Base-by-base conservation (phyloP, 768 basidiomycete species). In the Leccinellum luteum region DNA sequence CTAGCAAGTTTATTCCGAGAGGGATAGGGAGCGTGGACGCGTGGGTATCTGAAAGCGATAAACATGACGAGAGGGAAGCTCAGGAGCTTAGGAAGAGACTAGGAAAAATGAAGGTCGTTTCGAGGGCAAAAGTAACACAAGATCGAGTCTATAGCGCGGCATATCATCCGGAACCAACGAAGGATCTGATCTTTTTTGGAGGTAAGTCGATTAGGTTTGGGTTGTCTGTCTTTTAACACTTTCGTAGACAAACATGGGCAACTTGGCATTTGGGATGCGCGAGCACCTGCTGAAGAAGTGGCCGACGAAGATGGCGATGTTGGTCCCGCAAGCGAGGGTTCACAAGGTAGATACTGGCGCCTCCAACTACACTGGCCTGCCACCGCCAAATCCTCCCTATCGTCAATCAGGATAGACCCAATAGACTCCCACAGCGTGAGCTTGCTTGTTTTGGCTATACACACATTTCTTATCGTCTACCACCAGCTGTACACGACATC, bases 171-270 rank as follows among this genome's bases (percentile, higher is more conserved):
- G 90, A 90, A 61, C 76, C 79, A 19, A 81, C 85, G 13, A 91
- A 89, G 64, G 92, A 94, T 70, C 70, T 94, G 13, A 80, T 94
- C n/a, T 92, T 93, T 68, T 90, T 93, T 68, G 92, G 92, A 69
- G 90, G 90, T 87, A 57, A 59, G 65, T 55, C 2, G 14, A 9
- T 47, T 21, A 5, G 3, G 0, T 35, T 34, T 31, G 4, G 10
- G 31, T 38, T 44, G 28, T 30, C n/a, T 44, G 34, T 43, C 25
- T 47, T 57, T 30, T 64, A 34, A 54, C 34, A 17, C 10, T n/a
- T 44, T 28, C n/a, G 52, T 48, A 92, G 92, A 93, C 65, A 94
- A 92, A 65, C 85, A 90, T 61, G 92, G 92, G 0, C 82, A 86
- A 64, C 74, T 94, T 41, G 92, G 90, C 3, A 86, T 94, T 34